Evolutionary conservation across 169 alveolate species (phyloP).

Genomic region (Babesia gibsoni): DNA sequence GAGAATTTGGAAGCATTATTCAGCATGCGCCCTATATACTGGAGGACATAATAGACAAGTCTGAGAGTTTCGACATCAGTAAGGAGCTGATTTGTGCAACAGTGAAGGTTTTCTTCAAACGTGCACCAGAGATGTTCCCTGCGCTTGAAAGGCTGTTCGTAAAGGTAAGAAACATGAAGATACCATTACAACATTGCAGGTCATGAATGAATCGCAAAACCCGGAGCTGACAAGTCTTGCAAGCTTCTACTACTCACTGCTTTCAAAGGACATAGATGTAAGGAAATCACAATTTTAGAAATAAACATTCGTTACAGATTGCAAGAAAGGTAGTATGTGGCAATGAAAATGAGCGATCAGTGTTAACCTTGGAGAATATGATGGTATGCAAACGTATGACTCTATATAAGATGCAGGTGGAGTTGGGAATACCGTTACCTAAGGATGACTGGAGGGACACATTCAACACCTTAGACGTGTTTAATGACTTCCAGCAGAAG

Average conservation of each 20-base stretch:
- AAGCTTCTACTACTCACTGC: constrained; percentile 41
- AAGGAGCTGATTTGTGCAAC: constrained; percentile 83
- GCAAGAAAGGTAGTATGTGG: constrained; percentile 21
- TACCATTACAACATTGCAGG: constrained; percentile 22
- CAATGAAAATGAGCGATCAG: neutral
- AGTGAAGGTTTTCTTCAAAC: constrained; percentile 83
- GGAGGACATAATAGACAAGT: constrained; percentile 73
- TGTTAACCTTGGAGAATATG: constrained; percentile 1
- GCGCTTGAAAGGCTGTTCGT: constrained; percentile 80
- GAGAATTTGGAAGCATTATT: constrained; percentile 73
- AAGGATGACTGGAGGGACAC: constrained; percentile 35
- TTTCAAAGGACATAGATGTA: neutral
- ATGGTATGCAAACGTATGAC: neutral
- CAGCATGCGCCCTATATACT: constrained; percentile 77
- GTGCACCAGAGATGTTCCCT: constrained; percentile 94
- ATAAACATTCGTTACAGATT: neutral
- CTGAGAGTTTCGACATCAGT: constrained; percentile 73
- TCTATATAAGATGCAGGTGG: constrained; percentile 20
- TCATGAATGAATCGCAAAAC: constrained; percentile 28
- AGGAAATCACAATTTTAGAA: neutral
- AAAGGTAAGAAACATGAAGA: constrained; percentile 63
- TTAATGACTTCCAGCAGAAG: constrained; percentile 5
- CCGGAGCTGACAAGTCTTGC: constrained; percentile 29
- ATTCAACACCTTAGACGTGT: constrained; percentile 29
- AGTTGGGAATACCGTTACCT: constrained; percentile 25